phyloP scores from a whole-genome alignment of 108 stramenopile species.

The Skeletonema potamos region DNA sequence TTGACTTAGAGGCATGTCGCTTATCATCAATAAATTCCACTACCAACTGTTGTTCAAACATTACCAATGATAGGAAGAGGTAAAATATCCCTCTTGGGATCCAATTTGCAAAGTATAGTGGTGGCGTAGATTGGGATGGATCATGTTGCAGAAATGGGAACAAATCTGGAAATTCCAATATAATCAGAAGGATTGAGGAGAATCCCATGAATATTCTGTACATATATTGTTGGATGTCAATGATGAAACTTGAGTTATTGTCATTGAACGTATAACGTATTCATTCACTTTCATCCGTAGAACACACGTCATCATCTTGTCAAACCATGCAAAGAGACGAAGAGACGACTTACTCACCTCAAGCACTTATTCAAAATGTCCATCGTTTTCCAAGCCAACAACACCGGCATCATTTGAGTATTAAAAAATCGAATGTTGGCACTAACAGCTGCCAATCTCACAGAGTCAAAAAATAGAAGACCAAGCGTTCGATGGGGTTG shows the following conservation, averaged over 20 bases:
- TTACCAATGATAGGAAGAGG: constrained; percentile 31
- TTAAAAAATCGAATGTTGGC: constrained; percentile 31
- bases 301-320: too few relatives aligned
- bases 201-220: constrained; percentile 32
- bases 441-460: constrained; percentile 27
- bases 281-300: too few relatives aligned
- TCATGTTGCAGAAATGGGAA: constrained; percentile 29
- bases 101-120: constrained; percentile 34
- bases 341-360: constrained; percentile 20
- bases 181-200: constrained; percentile 27
- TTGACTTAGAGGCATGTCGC: constrained; percentile 19
- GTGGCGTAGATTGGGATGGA: constrained; percentile 7
- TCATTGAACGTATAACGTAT: neutral
- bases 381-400: constrained; percentile 23
- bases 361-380: constrained; percentile 29
- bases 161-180: constrained; percentile 36
- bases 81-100: constrained; percentile 49
- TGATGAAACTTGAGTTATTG: neutral
- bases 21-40: constrained; percentile 26
- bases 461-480: constrained; percentile 35
- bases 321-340: neutral
- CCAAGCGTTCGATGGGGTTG: constrained; percentile 26
- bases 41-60: constrained; percentile 36
- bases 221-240: neutral
- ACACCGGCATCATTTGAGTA: constrained; percentile 33